Evolutionary conservation across 805 yeast genomes (phyloP).

Genomic region (Saturnispora diversa): DNA sequence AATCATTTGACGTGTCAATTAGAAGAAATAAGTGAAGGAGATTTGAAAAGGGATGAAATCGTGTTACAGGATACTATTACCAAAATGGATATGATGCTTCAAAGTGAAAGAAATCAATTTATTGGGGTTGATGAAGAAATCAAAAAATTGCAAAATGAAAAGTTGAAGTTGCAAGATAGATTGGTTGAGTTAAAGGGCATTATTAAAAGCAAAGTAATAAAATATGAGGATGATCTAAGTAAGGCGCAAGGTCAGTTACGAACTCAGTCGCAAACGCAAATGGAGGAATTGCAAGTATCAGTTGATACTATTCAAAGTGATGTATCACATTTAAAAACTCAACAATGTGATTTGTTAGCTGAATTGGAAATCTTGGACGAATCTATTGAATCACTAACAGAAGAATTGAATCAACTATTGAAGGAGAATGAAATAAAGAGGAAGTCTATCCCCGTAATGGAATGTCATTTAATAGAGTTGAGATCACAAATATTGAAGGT

Average conservation of each 20-base stretch:
- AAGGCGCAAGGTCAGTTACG: no score
- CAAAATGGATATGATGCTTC: slow-evolving; percentile 1
- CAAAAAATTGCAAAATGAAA: neutral
- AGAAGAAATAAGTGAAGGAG: neutral
- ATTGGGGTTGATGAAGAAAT: slow-evolving; percentile 1
- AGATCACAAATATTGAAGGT: neutral
- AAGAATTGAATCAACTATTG: neutral
- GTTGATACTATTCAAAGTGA: no score
- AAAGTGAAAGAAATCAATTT: neutral
- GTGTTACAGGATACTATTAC: neutral
- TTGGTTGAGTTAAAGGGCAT: neutral
- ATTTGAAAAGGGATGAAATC: neutral
- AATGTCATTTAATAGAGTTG: no score
- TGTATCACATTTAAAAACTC: neutral
- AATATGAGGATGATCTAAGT: neutral
- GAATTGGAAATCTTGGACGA: neutral
- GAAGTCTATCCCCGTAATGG: neutral
- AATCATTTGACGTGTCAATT: neutral
- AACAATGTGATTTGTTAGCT: neutral
- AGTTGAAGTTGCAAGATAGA: neutral
- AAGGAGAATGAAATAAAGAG: neutral
- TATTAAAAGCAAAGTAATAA: neutral
- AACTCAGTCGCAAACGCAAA: neutral
- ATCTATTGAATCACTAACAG: neutral
- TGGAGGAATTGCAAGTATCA: neutral